Conservation (phyloP, 768 basidiomycete species). For the Auricularia auricula-judae region DNA sequence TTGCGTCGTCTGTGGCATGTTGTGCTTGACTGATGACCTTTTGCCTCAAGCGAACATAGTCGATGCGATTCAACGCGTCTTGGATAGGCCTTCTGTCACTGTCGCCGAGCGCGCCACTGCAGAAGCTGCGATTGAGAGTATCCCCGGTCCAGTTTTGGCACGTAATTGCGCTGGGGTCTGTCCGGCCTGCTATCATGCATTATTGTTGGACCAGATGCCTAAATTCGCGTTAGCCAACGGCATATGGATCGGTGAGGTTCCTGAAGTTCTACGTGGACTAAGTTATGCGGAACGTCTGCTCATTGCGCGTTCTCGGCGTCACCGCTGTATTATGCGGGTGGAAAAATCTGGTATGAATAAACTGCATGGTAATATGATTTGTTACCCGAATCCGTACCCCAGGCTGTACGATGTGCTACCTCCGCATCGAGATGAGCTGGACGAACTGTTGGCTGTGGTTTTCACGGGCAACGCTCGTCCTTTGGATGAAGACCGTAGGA, state of each 20-base stretch:
- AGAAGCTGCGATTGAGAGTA: no score
- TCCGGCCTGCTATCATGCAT: not conserved
- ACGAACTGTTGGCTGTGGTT: constrained; percentile 22
- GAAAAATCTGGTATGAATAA: constrained; percentile 17
- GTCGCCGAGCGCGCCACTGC: no score
- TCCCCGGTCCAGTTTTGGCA: no score
- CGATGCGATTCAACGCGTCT: no score
- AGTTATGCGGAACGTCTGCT: constrained; percentile 22
- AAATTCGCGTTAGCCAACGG: constrained; percentile 21
- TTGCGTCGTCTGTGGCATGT: no score
- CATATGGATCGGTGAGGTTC: constrained; percentile 26
- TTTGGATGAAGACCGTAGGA: constrained; percentile 18
- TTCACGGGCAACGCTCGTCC: constrained; percentile 20
- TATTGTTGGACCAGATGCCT: constrained; percentile 12
- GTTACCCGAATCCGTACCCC: constrained; percentile 11
- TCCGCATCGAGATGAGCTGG: constrained; percentile 16
- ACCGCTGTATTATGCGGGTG: constrained; percentile 21
- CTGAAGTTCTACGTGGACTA: constrained; percentile 16
- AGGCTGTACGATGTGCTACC: not conserved
- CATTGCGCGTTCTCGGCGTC: constrained; percentile 18
- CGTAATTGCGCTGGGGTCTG: no score
- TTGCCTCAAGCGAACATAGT: no score
- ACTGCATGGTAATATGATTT: constrained; percentile 25
- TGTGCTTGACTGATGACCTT: no score
- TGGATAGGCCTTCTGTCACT: no score